These are phyloP conservation scores for Manihot esculenta DNA, from an alignment of 441 rosid genomes.

Conservation along the genomic window DNA sequence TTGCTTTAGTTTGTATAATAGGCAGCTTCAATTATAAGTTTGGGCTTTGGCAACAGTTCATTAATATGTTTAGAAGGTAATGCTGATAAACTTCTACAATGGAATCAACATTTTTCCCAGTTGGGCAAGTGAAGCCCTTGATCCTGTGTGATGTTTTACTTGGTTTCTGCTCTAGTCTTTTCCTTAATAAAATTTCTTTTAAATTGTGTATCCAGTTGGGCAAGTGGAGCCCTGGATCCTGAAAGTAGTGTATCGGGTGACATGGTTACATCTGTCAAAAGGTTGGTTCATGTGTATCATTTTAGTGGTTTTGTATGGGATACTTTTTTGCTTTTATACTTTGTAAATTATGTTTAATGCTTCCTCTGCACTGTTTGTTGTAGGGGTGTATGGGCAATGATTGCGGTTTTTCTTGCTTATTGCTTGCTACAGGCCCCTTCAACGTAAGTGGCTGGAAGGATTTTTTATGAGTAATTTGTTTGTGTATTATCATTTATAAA, in stretches of 20 bases:
- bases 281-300: slow-evolving; percentile 43
- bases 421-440: slow-evolving; percentile 99
- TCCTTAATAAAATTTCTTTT: slow-evolving; percentile 1
- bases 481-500: not conserved
- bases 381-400: slow-evolving; percentile 99
- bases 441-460: slow-evolving; percentile 54
- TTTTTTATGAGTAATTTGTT: not conserved
- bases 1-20: too few species aligned
- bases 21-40: not conserved
- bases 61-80: too few species aligned
- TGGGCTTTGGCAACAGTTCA: not conserved
- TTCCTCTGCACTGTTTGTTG: slow-evolving; percentile 26
- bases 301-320: not conserved
- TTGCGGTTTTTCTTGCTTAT: slow-evolving; percentile 97
- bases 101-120: not conserved
- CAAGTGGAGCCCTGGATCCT: slow-evolving; percentile 94
- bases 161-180: too few species aligned
- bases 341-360: slow-evolving; percentile 1
- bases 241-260: slow-evolving; percentile 61
- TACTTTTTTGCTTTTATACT: not conserved
- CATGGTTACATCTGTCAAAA: slow-evolving; percentile 85
- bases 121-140: too few species aligned
- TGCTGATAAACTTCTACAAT: too few species aligned
- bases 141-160: not conserved
- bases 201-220: slow-evolving; percentile 62